A percentile compares a stretch with the other conserved stretches of the same genome.
Conservation (phyloP, 192 early-diverging fungal species). For the Paraglomus occultum region DNA sequence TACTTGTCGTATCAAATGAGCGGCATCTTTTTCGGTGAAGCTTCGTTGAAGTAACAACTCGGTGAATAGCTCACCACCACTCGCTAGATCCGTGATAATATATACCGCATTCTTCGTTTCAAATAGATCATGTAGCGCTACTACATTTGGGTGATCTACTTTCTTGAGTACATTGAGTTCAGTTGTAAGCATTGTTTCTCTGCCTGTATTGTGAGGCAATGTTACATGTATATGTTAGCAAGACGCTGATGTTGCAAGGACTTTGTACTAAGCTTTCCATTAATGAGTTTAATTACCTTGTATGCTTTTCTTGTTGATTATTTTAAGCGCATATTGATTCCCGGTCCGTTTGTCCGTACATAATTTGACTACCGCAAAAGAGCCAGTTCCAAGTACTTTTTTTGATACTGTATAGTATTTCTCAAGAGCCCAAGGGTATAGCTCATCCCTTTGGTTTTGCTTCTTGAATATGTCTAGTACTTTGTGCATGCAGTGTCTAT, state of each 20-base stretch:
- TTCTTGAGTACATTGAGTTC: slow-evolving; percentile 72
- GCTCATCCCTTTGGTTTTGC: slow-evolving; percentile 29
- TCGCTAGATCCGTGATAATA: slow-evolving; percentile 70
- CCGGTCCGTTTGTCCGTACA: slow-evolving; percentile 55
- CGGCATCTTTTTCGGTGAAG: slow-evolving; percentile 82
- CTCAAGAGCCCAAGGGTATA: slow-evolving; percentile 33
- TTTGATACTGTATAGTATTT: slow-evolving; percentile 45
- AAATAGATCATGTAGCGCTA: slow-evolving; percentile 71
- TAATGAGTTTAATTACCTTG: slow-evolving; percentile 34
- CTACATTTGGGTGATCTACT: slow-evolving; percentile 83
- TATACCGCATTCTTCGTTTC: slow-evolving; percentile 73
- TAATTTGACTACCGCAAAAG: slow-evolving; percentile 69
- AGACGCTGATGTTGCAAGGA: not conserved
- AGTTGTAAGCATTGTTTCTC: slow-evolving; percentile 59
- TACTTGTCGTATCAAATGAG: slow-evolving; percentile 69
- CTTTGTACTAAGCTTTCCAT: not conserved
- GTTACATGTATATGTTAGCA: not conserved
- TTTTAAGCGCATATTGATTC: slow-evolving; percentile 69
- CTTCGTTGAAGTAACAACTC: slow-evolving; percentile 70
- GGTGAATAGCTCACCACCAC: slow-evolving; percentile 88
- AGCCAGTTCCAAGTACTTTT: slow-evolving; percentile 46
- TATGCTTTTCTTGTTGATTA: slow-evolving; percentile 63
- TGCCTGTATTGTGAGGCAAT: slow-evolving; percentile 38
- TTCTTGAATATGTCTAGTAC: slow-evolving; percentile 42
- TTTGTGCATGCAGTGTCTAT: slow-evolving; percentile 31